These are phyloP conservation scores for Leccinum fallax DNA, from an alignment of 1,284 basidiomycete species.

Conservation along the genomic window DNA sequence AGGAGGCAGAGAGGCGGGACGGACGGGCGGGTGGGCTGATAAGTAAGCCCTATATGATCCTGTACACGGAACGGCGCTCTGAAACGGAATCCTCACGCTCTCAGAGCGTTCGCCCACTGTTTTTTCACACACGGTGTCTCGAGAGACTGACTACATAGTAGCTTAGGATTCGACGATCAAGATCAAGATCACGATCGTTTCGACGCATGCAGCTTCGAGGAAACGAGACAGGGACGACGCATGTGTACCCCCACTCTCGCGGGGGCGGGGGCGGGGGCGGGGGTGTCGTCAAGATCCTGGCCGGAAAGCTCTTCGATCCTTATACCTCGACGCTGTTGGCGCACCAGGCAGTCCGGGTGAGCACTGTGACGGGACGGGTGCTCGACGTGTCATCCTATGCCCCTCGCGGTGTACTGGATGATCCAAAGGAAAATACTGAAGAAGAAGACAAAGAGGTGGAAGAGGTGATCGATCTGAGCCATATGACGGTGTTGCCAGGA, in stretches of 20 bases:
- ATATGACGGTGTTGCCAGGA: slow-evolving; percentile 58
- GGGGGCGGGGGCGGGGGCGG: neutral
- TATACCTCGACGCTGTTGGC: slow-evolving; percentile 35
- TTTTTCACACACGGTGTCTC: neutral
- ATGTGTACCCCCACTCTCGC: neutral
- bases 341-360: slow-evolving; percentile 42
- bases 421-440: neutral
- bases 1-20: neutral
- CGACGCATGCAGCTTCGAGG: neutral
- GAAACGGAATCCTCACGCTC: neutral
- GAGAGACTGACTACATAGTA: neutral
- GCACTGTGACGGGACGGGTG: slow-evolving; percentile 40
- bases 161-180: neutral
- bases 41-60: neutral
- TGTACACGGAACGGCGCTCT: neutral
- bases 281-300: slow-evolving; percentile 27
- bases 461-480: slow-evolving; percentile 49
- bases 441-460: slow-evolving; percentile 12
- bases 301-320: slow-evolving; percentile 48
- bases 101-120: too few relatives aligned
- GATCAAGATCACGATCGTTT: neutral
- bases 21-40: neutral
- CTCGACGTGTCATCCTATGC: slow-evolving; percentile 29
- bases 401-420: neutral
- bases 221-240: neutral